Conservation (phyloP, 2,329 filamentous ascomycete genomes). For the Penicillium sp. region DNA sequence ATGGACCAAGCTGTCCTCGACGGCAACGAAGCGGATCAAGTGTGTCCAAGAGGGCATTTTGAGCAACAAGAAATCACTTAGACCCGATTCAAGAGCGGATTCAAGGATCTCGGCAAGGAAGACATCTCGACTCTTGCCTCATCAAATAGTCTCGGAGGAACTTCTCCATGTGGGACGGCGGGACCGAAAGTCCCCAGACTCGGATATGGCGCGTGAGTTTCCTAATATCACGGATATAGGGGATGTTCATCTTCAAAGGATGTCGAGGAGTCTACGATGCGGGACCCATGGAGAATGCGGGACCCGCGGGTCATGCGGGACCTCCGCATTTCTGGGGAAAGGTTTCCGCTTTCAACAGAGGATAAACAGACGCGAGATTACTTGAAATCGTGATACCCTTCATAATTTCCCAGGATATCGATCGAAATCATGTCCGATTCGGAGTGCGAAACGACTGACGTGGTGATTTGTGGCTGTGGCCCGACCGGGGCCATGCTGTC, state of each 20-base stretch:
- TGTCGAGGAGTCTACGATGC: too few relatives aligned
- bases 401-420: background rate
- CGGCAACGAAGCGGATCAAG: conserved; percentile 32
- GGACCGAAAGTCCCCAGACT: background rate
- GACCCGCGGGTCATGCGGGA: background rate
- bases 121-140: background rate
- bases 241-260: too few relatives aligned
- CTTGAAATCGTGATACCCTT: background rate
- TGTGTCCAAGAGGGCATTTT: conserved; percentile 29
- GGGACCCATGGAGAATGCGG: background rate
- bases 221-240: background rate
- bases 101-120: background rate
- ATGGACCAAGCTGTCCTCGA: conserved; percentile 29
- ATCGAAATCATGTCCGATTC: background rate
- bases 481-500: conserved; percentile 34
- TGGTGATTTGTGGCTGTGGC: conserved; percentile 37
- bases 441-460: conserved; percentile 23
- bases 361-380: background rate
- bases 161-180: background rate
- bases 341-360: background rate
- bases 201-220: background rate
- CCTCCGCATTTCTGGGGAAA: background rate
- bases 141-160: background rate
- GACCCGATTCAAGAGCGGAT: background rate
- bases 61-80: background rate